These are phyloP conservation scores for Patellaria atrata DNA, from an alignment of 495 filamentous ascomycete genomes.

Conservation along the genomic window DNA sequence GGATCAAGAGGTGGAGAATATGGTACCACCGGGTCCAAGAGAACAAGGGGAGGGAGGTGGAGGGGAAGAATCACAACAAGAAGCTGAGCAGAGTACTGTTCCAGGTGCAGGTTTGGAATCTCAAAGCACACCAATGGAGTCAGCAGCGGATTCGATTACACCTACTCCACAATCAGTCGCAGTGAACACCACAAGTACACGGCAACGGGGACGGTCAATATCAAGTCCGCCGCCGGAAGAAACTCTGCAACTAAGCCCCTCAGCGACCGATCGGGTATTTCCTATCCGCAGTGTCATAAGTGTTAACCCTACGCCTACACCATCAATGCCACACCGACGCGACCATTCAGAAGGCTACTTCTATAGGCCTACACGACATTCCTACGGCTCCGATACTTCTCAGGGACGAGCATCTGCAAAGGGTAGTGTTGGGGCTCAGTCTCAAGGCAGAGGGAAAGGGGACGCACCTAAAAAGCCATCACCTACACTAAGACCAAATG, in stretches of 20 bases:
- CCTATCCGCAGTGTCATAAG: constrained; percentile 73
- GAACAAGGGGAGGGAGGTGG: neutral
- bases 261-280: constrained; percentile 54
- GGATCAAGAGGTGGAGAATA: no score
- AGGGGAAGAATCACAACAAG: no score
- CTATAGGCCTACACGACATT: constrained; percentile 14
- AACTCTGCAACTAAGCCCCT: constrained; percentile 27
- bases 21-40: no score
- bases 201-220: no score
- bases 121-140: no score
- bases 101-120: no score
- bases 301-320: constrained; percentile 44
- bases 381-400: constrained; percentile 10
- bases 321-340: constrained; percentile 13
- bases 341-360: constrained; percentile 20
- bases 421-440: no score
- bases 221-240: constrained; percentile 5
- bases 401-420: neutral
- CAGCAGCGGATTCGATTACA: no score
- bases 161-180: no score
- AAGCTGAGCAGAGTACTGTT: neutral
- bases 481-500: no score
- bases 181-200: no score
- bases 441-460: neutral
- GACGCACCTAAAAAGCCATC: constrained; percentile 5